Evolutionary conservation across 371 early-diverging fungal species (phyloP).

Genomic region (Capillidium rhysosporum): DNA sequence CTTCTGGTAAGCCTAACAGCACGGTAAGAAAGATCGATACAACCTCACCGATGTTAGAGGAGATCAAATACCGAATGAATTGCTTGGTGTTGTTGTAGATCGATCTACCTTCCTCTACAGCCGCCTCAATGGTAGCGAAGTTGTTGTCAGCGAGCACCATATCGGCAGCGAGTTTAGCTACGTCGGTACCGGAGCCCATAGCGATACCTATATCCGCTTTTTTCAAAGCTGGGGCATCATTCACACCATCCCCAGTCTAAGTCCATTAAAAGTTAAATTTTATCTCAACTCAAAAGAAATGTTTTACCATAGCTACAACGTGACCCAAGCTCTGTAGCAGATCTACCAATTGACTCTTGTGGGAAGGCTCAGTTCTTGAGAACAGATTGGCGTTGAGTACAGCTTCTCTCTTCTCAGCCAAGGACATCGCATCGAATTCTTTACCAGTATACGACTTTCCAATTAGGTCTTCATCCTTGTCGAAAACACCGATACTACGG

Average conservation of each 20-base stretch:
- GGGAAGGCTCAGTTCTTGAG: conserved; percentile 83
- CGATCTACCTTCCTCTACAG: conserved; percentile 90
- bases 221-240: conserved; percentile 95
- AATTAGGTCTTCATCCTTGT: conserved; percentile 33
- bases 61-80: conserved; percentile 82
- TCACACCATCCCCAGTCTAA: conserved; percentile 93
- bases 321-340: conserved; percentile 65
- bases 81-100: conserved; percentile 97
- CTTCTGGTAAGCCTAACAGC: conserved; percentile 84
- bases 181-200: conserved; percentile 97
- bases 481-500: conserved; percentile 82
- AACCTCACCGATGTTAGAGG: conserved; percentile 79
- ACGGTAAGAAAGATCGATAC: conserved; percentile 79
- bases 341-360: conserved; percentile 85
- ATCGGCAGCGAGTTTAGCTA: conserved; percentile 92
- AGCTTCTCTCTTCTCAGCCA: conserved; percentile 43
- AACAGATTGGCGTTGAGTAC: conserved; percentile 66
- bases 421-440: conserved; percentile 69
- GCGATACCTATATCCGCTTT: conserved; percentile 96
- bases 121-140: conserved; percentile 89
- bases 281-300: background rate
- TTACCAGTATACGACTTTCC: conserved; percentile 80
- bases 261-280: conserved; percentile 1
- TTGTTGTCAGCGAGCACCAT: conserved; percentile 96
- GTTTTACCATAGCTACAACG: conserved; percentile 75